Percentiles rank a stretch among this genome's conserved stretches.
Conservation (phyloP, 306 rosid species). For the Citrullus amarus region DNA sequence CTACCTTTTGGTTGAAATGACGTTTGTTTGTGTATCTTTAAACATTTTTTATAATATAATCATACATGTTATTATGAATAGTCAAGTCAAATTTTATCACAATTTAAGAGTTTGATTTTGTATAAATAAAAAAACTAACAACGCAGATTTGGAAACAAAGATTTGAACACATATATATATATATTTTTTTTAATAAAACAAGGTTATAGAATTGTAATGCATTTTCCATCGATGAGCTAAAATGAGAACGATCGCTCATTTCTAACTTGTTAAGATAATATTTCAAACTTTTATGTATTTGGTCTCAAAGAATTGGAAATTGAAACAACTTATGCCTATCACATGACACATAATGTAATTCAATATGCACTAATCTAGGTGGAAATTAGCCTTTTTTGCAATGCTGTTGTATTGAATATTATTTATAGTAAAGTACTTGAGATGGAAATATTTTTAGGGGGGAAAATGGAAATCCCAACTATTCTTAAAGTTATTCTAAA, state of each 20-base stretch:
- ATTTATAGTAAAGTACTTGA: not conserved
- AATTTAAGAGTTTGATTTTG: too few relatives aligned
- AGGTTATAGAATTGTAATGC: too few relatives aligned
- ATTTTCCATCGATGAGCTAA: too few relatives aligned
- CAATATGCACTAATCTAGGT: not conserved
- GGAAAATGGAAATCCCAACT: not conserved
- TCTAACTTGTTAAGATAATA: not conserved
- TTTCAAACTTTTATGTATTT: not conserved
- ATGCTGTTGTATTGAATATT: not conserved
- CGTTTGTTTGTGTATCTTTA: too few relatives aligned
- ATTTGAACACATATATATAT: too few relatives aligned
- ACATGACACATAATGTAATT: not conserved
- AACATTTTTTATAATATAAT: too few relatives aligned
- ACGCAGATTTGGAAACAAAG: too few relatives aligned
- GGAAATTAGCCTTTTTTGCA: not conserved
- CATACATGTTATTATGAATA: too few relatives aligned
- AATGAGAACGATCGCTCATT: not conserved
- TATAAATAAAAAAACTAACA: too few relatives aligned
- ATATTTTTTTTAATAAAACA: too few relatives aligned
- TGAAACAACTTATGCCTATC: not conserved
- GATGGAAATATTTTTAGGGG: not conserved
- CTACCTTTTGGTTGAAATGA: too few relatives aligned
- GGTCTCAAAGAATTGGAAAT: not conserved
- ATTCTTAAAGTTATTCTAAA: not conserved
- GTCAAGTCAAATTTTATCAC: too few relatives aligned